Evolutionary conservation across 2,329 filamentous ascomycete genomes (phyloP).

Genomic region (Parasarocladium wereldwijsianum): DNA sequence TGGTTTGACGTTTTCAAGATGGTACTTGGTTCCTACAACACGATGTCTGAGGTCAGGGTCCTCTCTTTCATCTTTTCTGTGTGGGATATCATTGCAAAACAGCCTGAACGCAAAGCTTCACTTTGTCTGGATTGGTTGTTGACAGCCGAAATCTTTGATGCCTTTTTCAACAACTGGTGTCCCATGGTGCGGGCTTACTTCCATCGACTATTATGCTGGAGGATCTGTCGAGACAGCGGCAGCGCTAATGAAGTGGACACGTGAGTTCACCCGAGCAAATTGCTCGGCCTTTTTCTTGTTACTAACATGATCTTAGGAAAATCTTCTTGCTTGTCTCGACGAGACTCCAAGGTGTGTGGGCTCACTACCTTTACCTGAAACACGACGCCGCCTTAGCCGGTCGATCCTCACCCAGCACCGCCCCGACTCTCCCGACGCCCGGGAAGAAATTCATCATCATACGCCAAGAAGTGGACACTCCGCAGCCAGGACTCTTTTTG

Average conservation of each 20-base stretch:
- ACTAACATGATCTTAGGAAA: slow-evolving; percentile 30
- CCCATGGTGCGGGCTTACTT: slow-evolving; percentile 91
- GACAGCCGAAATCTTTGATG: slow-evolving; percentile 59
- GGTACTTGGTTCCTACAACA: slow-evolving; percentile 74
- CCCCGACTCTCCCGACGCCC: slow-evolving; percentile 72
- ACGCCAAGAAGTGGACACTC: slow-evolving; percentile 49
- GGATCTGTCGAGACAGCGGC: slow-evolving; percentile 63
- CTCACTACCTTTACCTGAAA: slow-evolving; percentile 64
- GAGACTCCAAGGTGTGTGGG: slow-evolving; percentile 60
- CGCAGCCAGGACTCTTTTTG: slow-evolving; percentile 31
- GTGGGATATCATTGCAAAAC: slow-evolving; percentile 58
- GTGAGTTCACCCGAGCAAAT: slow-evolving; percentile 31
- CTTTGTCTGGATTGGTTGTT: slow-evolving; percentile 66
- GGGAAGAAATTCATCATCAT: slow-evolving; percentile 81
- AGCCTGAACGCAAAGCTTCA: slow-evolving; percentile 50
- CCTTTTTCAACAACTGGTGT: slow-evolving; percentile 86
- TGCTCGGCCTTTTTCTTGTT: not conserved
- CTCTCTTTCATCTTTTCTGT: slow-evolving; percentile 68
- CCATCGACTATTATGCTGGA: slow-evolving; percentile 83
- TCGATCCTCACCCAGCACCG: slow-evolving; percentile 51
- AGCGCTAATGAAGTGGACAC: slow-evolving; percentile 48
- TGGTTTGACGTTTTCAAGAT: slow-evolving; percentile 70
- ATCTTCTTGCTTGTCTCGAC: slow-evolving; percentile 55
- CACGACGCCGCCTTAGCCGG: slow-evolving; percentile 44
- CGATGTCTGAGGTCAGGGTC: slow-evolving; percentile 75